Base-by-base conservation (phyloP, 2,329 filamentous ascomycete genomes). In the Leptographium galeiforme region DNA sequence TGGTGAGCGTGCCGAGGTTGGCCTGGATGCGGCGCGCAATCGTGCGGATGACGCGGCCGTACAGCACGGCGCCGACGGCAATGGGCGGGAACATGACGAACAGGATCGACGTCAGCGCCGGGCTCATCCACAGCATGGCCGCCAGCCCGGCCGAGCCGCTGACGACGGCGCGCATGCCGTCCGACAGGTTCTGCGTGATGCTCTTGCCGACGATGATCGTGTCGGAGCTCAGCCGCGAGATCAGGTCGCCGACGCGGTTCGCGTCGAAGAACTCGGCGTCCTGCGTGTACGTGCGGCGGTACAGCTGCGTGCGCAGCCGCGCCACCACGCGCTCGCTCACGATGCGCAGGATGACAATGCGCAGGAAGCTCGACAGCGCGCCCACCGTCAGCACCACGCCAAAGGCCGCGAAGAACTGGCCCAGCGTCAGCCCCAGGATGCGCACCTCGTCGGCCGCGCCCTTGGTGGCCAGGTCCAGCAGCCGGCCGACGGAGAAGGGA, bases 221-320 rank as follows among this genome's bases (percentile, higher is more conserved):
- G 67, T 98, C 94, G 2, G 90, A 95, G 63, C 91, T 90, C 47
- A 98, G 80, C 40, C 94, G 85, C 40, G 91, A 97, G 63, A 98
- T 96, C 61, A 98, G 73, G 66, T 98, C 93, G 66, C 93, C 93
- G 32, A 96, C 90, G 32, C 93, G 81, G 70, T 98, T 98, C 41
- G 93, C 93, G 66, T 98, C 93, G 64, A 98, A 98, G 72, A 98
- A 98, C 64, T 97, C 93, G 55, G 93, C 93, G 67, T 98, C 93
- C 67, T 98, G 93, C n/a, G 93, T 78, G 61, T 94, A 95, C 0
- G 93, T 98, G 58, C 86, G 82, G 59, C 89, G 82, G 71, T 95
- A 98, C 5, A 98, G 80, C 64, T 89, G 86, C 16, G 90, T 91
- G 56, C 93, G 82, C 53, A 98, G 76, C 60, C 91, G 81, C 12